Evolutionary conservation across 345 rosid species (phyloP).

Genomic region (Populus deltoides): DNA sequence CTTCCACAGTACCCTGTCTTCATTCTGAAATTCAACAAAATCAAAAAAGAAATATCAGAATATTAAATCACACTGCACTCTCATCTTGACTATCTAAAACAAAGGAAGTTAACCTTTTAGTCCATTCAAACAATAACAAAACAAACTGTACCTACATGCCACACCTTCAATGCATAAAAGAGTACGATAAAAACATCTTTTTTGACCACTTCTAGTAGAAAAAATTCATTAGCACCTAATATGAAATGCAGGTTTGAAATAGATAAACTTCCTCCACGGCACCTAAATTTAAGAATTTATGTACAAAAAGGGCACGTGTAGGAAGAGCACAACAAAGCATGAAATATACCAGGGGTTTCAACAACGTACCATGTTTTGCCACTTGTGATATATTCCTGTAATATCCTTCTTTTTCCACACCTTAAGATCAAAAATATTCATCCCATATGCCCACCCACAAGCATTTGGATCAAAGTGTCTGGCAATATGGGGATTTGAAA

Average conservation of each 20-base stretch:
- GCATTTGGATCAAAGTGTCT: conserved; percentile 91
- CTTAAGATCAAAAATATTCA: conserved; percentile 89
- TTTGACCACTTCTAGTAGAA: background rate
- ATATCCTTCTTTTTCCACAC: conserved; percentile 95
- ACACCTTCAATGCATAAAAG: background rate
- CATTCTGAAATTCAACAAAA: conserved; percentile 55
- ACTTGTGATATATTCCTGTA: conserved; percentile 95
- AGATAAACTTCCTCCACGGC: background rate
- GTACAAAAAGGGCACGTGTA: background rate
- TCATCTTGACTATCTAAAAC: background rate
- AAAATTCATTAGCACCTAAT: background rate
- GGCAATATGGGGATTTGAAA: conserved; percentile 84
- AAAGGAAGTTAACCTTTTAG: background rate
- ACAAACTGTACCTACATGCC: background rate
- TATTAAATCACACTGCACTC: background rate
- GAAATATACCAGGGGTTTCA: background rate
- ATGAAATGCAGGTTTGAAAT: background rate
- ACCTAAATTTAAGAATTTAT: background rate
- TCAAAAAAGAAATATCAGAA: background rate
- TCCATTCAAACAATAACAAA: background rate
- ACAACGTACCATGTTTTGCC: conserved; percentile 89
- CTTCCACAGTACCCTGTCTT: conserved; percentile 91
- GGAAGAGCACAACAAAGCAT: background rate
- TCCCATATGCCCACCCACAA: conserved; percentile 99
- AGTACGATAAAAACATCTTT: background rate